phyloP scores from a whole-genome alignment of 176 grass and related monocot genomes.

The Phyllostachys edulis region DNA sequence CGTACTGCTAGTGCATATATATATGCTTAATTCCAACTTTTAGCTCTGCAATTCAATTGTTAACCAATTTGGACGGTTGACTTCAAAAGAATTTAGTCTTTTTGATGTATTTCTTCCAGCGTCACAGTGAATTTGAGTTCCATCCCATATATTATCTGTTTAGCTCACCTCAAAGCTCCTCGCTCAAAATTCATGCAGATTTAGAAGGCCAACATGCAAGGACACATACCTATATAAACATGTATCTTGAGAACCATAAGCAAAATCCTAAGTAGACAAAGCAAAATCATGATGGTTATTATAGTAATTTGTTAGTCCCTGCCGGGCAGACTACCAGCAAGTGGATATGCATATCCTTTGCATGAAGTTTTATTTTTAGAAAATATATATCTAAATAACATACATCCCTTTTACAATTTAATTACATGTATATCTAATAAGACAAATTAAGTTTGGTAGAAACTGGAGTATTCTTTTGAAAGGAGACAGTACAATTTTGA shows the following conservation, averaged over 20 bases:
- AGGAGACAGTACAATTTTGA: background rate
- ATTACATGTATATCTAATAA: background rate
- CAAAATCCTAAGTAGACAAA: background rate
- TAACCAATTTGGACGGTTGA: background rate
- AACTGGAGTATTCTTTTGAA: background rate
- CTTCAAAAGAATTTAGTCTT: background rate
- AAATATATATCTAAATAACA: background rate
- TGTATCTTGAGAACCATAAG: background rate
- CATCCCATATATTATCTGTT: background rate
- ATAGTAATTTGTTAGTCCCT: background rate
- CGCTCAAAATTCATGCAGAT: background rate
- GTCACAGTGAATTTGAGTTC: background rate
- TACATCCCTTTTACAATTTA: background rate
- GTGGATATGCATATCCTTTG: background rate
- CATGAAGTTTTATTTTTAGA: background rate
- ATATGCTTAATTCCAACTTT: background rate
- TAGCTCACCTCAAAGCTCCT: background rate
- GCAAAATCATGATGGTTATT: background rate
- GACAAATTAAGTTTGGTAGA: background rate
- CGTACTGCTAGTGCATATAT: background rate
- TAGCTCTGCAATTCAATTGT: too few relatives aligned
- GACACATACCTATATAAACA: background rate
- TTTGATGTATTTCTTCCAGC: background rate
- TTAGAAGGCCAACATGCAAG: background rate
- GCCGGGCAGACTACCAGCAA: background rate